Percentiles rank a stretch among this genome's conserved stretches.
Evolutionary conservation across 2,329 filamentous ascomycete species (phyloP).

Genomic region (Chrysoporthe puriensis): DNA sequence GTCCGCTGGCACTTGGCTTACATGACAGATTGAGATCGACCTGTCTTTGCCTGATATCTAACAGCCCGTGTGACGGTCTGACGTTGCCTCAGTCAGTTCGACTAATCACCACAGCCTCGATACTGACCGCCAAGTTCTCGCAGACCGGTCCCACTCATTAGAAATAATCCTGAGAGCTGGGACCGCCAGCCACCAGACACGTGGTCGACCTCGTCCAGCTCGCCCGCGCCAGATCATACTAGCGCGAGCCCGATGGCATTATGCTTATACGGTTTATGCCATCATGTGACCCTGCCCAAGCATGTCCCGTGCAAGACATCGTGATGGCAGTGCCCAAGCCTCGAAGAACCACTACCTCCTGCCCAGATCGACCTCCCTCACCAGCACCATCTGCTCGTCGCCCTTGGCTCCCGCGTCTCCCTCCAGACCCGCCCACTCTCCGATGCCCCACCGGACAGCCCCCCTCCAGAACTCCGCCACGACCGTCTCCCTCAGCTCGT

Average conservation of each 20-base stretch:
- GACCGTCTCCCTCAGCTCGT: conserved; percentile 65
- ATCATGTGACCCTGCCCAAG: neutral
- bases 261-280: no score
- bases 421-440: conserved; percentile 63
- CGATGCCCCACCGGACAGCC: conserved; percentile 69
- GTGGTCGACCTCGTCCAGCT: no score
- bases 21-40: neutral
- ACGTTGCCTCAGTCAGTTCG: neutral
- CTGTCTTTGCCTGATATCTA: neutral
- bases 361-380: conserved; percentile 58
- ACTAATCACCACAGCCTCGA: neutral
- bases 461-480: conserved; percentile 78
- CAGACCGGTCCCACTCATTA: neutral
- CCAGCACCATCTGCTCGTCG: conserved; percentile 52
- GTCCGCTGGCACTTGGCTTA: neutral
- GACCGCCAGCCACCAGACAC: neutral
- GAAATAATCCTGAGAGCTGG: neutral
- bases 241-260: no score
- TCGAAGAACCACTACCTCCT: conserved; percentile 32
- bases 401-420: conserved; percentile 32
- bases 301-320: neutral
- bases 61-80: neutral
- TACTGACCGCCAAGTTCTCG: neutral
- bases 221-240: no score
- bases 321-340: neutral